Percentiles rank a stretch among this genome's conserved stretches.
These are phyloP conservation scores for Zychaea mexicana DNA, from an alignment of 371 early-diverging fungal genomes.

Conservation along the genomic window DNA sequence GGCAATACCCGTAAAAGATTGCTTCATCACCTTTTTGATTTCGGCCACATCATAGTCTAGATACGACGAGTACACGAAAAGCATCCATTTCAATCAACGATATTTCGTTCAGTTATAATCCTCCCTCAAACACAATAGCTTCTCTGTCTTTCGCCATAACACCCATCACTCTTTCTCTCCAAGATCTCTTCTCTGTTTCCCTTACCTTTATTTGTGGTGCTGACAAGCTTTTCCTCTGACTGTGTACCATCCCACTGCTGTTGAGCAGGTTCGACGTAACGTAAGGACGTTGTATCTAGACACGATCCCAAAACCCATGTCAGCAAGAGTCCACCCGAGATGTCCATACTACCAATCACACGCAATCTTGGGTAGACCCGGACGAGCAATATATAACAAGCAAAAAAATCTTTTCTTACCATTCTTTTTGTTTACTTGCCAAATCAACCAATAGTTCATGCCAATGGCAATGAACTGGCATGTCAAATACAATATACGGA, in stretches of 20 bases:
- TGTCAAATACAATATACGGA: conserved; percentile 34
- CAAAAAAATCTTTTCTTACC: conserved; percentile 24
- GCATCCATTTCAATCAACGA: background rate
- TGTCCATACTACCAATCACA: too few relatives aligned
- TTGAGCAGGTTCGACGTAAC: conserved; percentile 41
- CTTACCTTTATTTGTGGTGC: conserved; percentile 36
- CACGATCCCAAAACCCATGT: too few relatives aligned
- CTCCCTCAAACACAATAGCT: background rate
- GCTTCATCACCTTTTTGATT: conserved; percentile 69
- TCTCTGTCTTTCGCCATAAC: background rate
- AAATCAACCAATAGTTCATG: conserved; percentile 35
- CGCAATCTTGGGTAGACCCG: too few relatives aligned
- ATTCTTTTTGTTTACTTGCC: conserved; percentile 37
- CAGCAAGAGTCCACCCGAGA: too few relatives aligned
- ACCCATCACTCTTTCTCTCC: background rate
- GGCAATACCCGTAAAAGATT: conserved; percentile 62
- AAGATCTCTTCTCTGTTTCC: background rate
- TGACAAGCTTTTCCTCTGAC: conserved; percentile 30
- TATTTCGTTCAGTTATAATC: background rate
- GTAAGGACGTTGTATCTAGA: conserved; percentile 38
- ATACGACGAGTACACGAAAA: background rate
- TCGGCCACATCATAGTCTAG: conserved; percentile 81
- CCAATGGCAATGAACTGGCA: conserved; percentile 31
- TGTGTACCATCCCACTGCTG: conserved; percentile 45
- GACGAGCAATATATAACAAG: too few relatives aligned